phyloP scores from a whole-genome alignment of 2,329 filamentous ascomycete genomes.

The Diaporthe aspalathi region DNA sequence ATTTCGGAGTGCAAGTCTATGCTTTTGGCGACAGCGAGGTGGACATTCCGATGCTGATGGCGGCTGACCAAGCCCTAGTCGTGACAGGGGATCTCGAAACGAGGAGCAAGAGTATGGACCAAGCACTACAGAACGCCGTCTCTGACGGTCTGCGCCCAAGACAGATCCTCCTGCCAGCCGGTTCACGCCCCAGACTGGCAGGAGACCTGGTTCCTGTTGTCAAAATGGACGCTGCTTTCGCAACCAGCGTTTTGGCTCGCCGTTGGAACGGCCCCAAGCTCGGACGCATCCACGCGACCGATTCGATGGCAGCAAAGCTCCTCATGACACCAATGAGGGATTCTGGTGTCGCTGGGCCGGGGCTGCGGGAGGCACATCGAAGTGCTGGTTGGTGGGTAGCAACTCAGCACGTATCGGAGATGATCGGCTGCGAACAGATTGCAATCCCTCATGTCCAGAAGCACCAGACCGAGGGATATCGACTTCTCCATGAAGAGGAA shows the following conservation, averaged over 20 bases:
- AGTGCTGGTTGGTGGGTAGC: constrained; percentile 66
- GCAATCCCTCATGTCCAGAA: constrained; percentile 65
- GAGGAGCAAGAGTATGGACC: constrained; percentile 66
- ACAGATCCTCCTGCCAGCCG: constrained; percentile 60
- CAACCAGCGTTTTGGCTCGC: constrained; percentile 41
- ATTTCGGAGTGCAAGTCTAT: constrained; percentile 6
- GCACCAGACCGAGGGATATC: constrained; percentile 55
- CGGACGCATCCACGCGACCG: constrained; percentile 13
- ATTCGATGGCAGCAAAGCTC: constrained; percentile 57
- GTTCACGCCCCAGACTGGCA: constrained; percentile 55
- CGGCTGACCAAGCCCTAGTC: constrained; percentile 65
- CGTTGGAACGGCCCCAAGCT: not conserved
- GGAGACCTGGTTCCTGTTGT: constrained; percentile 54
- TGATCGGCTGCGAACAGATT: constrained; percentile 63
- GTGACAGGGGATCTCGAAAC: constrained; percentile 60
- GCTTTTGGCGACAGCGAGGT: constrained; percentile 24
- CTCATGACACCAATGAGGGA: constrained; percentile 67
- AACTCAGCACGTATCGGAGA: constrained; percentile 55
- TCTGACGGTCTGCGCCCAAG: constrained; percentile 52
- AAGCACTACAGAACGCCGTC: constrained; percentile 56
- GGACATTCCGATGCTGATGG: constrained; percentile 33
- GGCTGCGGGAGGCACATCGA: constrained; percentile 61
- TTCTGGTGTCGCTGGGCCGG: constrained; percentile 55
- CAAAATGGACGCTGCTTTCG: constrained; percentile 46
- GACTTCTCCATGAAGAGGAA: constrained; percentile 57